A percentile compares a stretch with the other conserved stretches of the same genome.
These are phyloP conservation scores for Platanus orientalis DNA, from an alignment of 164 flowering plant species.

Conservation along the genomic window DNA sequence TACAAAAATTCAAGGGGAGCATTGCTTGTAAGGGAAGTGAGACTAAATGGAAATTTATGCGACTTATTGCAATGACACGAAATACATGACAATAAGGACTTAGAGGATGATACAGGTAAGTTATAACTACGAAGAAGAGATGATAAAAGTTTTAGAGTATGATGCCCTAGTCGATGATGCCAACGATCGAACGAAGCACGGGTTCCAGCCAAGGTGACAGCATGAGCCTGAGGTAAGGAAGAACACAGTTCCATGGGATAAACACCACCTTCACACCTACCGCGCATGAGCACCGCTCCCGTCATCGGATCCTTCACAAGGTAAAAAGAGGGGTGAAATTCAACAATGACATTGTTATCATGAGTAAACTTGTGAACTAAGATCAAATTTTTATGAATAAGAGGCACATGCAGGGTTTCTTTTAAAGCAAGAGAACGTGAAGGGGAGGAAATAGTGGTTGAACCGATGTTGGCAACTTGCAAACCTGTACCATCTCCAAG, in stretches of 20 bases:
- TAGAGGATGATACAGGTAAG: background rate
- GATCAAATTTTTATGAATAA: background rate
- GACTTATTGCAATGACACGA: background rate
- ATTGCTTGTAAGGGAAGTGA: background rate
- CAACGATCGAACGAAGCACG: background rate
- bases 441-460: too few species aligned
- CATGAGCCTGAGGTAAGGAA: background rate
- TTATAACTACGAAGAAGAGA: background rate
- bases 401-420: background rate
- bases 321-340: background rate
- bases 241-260: background rate
- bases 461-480: too few species aligned
- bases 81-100: background rate
- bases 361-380: background rate
- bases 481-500: too few species aligned
- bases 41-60: background rate
- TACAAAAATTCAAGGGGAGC: background rate
- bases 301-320: background rate
- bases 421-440: too few species aligned
- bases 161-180: background rate
- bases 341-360: background rate
- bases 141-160: too few species aligned
- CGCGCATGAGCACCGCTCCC: background rate
- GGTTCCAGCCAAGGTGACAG: background rate
- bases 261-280: background rate